phyloP scores from a whole-genome alignment of 768 basidiomycete species.

The Tricholoma hemisulphureum region DNA sequence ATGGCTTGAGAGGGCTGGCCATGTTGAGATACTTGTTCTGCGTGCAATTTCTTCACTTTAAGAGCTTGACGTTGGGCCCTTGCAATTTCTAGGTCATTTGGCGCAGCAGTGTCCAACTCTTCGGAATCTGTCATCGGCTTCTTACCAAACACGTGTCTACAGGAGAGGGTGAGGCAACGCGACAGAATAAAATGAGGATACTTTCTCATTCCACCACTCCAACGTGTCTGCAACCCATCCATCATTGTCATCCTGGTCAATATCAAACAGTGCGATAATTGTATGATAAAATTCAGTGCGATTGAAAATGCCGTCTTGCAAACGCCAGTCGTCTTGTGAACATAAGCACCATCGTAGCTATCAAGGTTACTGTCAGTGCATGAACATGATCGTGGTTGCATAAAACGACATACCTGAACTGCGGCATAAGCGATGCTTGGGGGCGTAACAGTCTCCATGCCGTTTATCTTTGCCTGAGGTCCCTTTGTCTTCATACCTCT shows the following conservation, averaged over 20 bases:
- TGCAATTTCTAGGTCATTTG: neutral
- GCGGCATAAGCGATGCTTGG: constrained; percentile 12
- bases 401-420: constrained; percentile 9
- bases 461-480: constrained; percentile 7
- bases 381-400: neutral
- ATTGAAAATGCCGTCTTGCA: constrained; percentile 8
- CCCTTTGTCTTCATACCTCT: constrained; percentile 2
- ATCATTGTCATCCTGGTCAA: neutral
- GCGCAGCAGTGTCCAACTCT: neutral
- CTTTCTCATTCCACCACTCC: constrained; percentile 11
- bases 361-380: neutral
- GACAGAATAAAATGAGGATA: no score
- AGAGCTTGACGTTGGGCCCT: neutral
- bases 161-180: neutral
- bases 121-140: neutral
- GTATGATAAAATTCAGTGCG: constrained; percentile 1
- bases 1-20: neutral
- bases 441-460: neutral
- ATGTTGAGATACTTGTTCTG: neutral
- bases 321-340: constrained; percentile 8
- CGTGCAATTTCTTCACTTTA: neutral
- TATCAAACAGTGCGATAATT: constrained; percentile 6
- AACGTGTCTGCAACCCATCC: constrained; percentile 6
- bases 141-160: neutral
- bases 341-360: constrained; percentile 5